phyloP scores from a whole-genome alignment of 2,329 filamentous ascomycete species.

The Apiospora malaysiana region DNA sequence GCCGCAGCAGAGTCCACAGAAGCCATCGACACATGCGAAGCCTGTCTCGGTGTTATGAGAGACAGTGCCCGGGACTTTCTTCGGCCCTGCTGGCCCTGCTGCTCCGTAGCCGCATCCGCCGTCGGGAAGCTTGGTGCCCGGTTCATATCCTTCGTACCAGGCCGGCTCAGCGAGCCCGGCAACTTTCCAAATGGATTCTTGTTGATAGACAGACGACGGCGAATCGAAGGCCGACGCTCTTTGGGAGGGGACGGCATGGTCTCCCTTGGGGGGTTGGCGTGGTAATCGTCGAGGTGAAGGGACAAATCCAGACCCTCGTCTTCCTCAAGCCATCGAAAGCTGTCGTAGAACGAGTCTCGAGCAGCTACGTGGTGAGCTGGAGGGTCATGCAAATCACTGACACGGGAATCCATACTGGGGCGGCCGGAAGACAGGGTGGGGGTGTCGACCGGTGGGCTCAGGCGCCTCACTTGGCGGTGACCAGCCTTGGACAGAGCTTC shows the following conservation, averaged over 20 bases:
- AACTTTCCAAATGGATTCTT: conserved; percentile 67
- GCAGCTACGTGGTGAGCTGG: conserved; percentile 41
- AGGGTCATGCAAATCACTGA: conserved; percentile 29
- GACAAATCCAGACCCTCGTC: conserved; percentile 72
- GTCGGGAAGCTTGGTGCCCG: neutral
- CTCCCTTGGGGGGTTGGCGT: conserved; percentile 62
- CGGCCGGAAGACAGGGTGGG: conserved; percentile 36
- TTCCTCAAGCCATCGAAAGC: conserved; percentile 76
- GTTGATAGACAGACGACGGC: conserved; percentile 74
- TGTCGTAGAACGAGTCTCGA: conserved; percentile 66
- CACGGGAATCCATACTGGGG: conserved; percentile 37
- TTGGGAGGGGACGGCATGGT: conserved; percentile 52
- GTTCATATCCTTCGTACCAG: conserved; percentile 47
- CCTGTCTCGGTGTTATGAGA: conserved; percentile 57
- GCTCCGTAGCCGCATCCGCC: conserved; percentile 33
- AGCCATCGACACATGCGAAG: conserved; percentile 50
- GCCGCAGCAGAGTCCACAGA: conserved; percentile 74
- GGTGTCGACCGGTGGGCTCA: conserved; percentile 37
- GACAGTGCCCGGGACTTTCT: conserved; percentile 62
- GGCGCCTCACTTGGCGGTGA: conserved; percentile 43
- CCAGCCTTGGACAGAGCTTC: conserved; percentile 55
- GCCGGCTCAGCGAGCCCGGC: conserved; percentile 56
- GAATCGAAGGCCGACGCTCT: conserved; percentile 64
- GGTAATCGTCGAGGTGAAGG: conserved; percentile 73
- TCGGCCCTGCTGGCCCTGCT: conserved; percentile 46